phyloP scores from a whole-genome alignment of 768 basidiomycete genomes.

The Russula olivacea region DNA sequence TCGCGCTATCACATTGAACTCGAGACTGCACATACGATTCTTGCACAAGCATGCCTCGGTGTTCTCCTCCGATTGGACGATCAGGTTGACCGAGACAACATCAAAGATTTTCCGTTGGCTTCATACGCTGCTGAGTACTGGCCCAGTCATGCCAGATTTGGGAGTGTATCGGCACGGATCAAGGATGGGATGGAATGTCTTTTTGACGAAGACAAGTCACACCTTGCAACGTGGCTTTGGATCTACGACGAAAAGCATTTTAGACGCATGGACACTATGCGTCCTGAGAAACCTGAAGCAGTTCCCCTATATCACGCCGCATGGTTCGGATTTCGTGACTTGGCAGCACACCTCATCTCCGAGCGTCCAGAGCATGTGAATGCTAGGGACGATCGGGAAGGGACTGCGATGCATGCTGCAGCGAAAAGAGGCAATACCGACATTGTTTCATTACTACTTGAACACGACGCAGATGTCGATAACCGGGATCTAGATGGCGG shows the following conservation, averaged over 20 bases:
- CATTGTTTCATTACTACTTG: neutral
- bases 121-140: neutral
- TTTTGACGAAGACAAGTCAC: neutral
- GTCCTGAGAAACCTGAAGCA: neutral
- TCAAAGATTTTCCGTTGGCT: neutral
- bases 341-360: neutral
- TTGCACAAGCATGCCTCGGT: neutral
- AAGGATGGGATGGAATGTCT: neutral
- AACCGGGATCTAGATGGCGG: accelerated
- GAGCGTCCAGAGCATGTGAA: neutral
- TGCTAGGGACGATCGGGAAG: neutral
- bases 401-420: neutral
- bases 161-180: neutral
- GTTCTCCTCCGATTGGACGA: neutral
- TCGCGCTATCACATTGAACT: neutral
- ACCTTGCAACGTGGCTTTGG: neutral
- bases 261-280: neutral
- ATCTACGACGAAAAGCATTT: neutral
- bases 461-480: neutral
- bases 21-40: neutral
- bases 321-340: neutral
- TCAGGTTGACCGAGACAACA: neutral
- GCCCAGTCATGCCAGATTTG: neutral
- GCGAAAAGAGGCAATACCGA: neutral
- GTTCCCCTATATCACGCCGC: neutral